Evolutionary conservation across 192 early-diverging fungal genomes (phyloP), one percentile per base, ranked within the genome.

Genomic region (Chytriomyces confervae): DNA sequence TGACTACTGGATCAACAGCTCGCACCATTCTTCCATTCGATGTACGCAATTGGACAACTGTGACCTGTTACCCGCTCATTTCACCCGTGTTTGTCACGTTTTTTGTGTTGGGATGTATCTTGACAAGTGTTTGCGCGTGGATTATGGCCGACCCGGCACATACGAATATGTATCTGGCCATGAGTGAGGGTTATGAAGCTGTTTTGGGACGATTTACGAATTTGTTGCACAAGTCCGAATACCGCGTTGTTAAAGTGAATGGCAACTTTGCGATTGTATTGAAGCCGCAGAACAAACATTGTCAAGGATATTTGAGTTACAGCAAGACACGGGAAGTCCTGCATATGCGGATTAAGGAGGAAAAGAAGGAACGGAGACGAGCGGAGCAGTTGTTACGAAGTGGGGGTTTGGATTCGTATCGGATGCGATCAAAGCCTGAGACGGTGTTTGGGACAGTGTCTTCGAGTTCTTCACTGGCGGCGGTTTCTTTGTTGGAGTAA

Each of bases 131-230:
- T 1, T 1, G 16, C 16, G 53, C 53, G 53, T 57, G 20, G 16
- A n/a, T 13, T 13, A 57, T 57, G 53, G 53, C 20, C 3, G 53
- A 57, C 5, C 53, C 53, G 53, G 20, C 16, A n/a, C 53, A 57
- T 20, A 57, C 53, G 53, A 57, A 57, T 5, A 13, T 57, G 16
- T 57, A 57, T 20, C 53, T 57, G 13, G 53, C 53, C 16, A 13
- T 57, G 53, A 57, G 53, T 57, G 53, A 57, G 20, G 53, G 53
- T n/a, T 57, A 57, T 20, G 53, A 57, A 57, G 53, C 53, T n/a
- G 20, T 57, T 2, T 20, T 57, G 53, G 53, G 53, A 20, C 13
- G 16, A 13, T 57, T 57, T 5, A 13, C 16, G 1, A n/a, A 20
- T 20, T 57, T 57, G 53, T 57, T 57, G 53, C 3, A 5, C 16